Evolutionary conservation across 2,329 filamentous ascomycete species (phyloP), one percentile per base, ranked within the genome.

Genomic region (Capronia epimyces): DNA sequence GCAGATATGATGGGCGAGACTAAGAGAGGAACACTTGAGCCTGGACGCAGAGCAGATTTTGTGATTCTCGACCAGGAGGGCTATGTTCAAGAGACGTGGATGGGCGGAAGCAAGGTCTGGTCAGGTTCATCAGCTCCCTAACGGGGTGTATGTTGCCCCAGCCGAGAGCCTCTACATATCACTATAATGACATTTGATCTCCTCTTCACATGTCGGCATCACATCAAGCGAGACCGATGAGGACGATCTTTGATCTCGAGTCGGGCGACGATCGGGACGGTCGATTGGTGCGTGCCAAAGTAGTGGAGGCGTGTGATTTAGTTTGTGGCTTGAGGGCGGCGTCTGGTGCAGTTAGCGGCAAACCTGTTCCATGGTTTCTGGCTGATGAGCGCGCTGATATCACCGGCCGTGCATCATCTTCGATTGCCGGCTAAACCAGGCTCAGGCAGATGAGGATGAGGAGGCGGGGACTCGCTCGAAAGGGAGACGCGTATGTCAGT

Each of bases 61-160:
- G 71, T 71, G 32, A 69, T 78, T 13, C 44, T 78, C 55, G 71
- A 67, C 57, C 69, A 74, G 50, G 64, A 66, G 12, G 74, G 71
- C 1, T 63, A 71, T 44, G 72, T 78, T 32, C 54, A 73, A 58
- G 69, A 77, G 66, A 78, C 75, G n/a, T 75, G 75, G 74, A 60
- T 76, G 40, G 68, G 61, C n/a, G 75, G 75, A 5, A 63, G 56
- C 37, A 74, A 71, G 58, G 69, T 77, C 3, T 77, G 55, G 55
- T 15, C 49, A 15, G 34, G 42, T 4, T 36, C 43, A 15, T 7
- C 10, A n/a, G 10, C 24, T 25, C 25, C n/a, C n/a, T 4, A 20
- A 16, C 16, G 40, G 40, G 1, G 7, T 32, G 29, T 32, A 32
- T 32, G 10, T 32, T 32, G 29, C 12, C 29, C 29, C 7, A 3